Evolutionary conservation across 306 rosid genomes (phyloP).

Genomic region (Acacia crassicarpa): DNA sequence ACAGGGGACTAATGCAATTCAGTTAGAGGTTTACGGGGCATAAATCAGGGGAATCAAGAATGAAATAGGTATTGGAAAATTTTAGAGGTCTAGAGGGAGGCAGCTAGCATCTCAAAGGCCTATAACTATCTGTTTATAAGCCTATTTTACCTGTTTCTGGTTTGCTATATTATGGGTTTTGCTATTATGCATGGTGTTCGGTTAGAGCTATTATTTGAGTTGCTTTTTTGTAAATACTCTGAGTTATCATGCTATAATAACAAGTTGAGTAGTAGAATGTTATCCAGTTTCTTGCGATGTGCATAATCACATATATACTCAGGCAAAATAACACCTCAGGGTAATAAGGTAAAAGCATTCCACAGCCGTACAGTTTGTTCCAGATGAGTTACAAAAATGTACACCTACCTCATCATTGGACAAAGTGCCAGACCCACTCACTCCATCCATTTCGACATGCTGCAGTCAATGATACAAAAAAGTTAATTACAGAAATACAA

Average conservation of each 20-base stretch:
- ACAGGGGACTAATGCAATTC: background rate
- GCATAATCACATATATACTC: background rate
- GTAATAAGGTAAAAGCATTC: constrained; percentile 15
- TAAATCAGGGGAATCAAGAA: background rate
- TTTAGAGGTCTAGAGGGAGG: background rate
- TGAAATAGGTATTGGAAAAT: background rate
- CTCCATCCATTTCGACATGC: constrained; percentile 45
- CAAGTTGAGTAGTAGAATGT: background rate
- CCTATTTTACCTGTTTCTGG: background rate
- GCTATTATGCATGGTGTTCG: background rate
- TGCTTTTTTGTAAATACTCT: background rate
- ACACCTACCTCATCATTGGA: constrained; percentile 56
- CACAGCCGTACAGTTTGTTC: background rate
- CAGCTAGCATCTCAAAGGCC: background rate
- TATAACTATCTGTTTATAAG: background rate
- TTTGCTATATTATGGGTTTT: background rate
- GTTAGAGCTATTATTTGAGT: background rate
- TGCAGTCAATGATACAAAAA: constrained; percentile 36
- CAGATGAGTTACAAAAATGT: background rate
- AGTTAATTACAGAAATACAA: background rate
- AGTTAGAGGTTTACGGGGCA: background rate
- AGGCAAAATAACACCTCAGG: background rate
- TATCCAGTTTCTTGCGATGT: background rate
- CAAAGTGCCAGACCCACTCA: constrained; percentile 39
- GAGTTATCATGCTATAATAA: background rate